Evolutionary conservation across 352 stramenopile genomes (phyloP), one percentile per base, ranked within the genome.

Genomic region (Thalassiosira mediterranea): DNA sequence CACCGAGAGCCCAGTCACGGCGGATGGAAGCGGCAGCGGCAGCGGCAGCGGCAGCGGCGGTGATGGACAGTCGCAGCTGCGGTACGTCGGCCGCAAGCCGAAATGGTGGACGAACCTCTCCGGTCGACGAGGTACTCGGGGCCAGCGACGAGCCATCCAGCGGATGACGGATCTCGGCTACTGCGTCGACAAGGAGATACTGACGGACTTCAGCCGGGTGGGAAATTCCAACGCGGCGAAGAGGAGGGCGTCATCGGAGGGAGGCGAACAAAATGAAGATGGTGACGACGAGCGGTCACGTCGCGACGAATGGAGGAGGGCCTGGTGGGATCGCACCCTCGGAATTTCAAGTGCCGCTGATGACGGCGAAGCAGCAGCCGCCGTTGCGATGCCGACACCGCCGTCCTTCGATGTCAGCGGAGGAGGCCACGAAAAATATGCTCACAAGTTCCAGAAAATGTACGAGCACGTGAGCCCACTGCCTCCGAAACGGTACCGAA

Each of bases 21-120:
- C n/a, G n/a, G n/a, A n/a, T n/a, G n/a, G n/a, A n/a, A n/a, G n/a
- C n/a, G n/a, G n/a, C n/a, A n/a, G n/a, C n/a, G n/a, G n/a, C n/a
- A n/a, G n/a, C n/a, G n/a, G n/a, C n/a, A n/a, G n/a, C n/a, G n/a
- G n/a, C n/a, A n/a, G n/a, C n/a, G n/a, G n/a, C n/a, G n/a, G n/a
- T n/a, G n/a, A n/a, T n/a, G n/a, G n/a, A n/a, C n/a, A n/a, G n/a
- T n/a, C 37, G 37, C 37, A 15, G 37, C 37, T 15, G 8, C 37
- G 37, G 8, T 87, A 83, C 53, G 72, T 79, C 47, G 15, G 49
- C 1, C 72, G 59, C 5, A 90, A 90, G 65, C 84, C 84, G 25
- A 83, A 74, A 52, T 90, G 84, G 84, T 90, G 84, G 84, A 71
- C 61, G 8, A 42, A 69, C 31, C 34, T 81, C 4, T 72, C 64